Base-by-base conservation (phyloP, 106 monocot genomes). In the Dendrobium huoshanense region DNA sequence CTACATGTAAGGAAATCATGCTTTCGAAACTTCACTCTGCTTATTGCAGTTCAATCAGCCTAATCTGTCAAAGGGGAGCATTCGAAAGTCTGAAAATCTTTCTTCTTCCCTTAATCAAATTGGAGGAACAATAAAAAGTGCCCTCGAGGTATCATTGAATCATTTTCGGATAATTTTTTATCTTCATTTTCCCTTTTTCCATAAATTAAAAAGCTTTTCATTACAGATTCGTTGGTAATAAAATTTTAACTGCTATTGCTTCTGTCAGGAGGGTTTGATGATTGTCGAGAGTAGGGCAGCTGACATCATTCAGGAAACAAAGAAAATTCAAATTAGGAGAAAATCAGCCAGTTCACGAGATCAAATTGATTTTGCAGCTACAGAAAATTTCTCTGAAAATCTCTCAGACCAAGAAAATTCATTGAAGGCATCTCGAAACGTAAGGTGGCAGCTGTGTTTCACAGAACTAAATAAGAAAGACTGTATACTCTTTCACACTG, bases 371-470 rank as follows among this genome's bases (percentile, higher is more conserved):
- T 19, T 85, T 67, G 45, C 64, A 55, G 55, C 25, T 68, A 33
- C 45, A 25, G 41, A 55, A 24, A 41, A 55, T 75, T 18, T 77
- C 73, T 24, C 41, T 55, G 86, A 84, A 68, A 77, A 73, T 78
- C 82, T 67, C 75, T 58, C 81, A 15, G 90, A 89, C 40, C 84
- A 86, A 45, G 90, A 95, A 74, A 89, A 85, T 20, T 90, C 90
- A 77, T 77, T 95, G 79, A 95, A 95, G 86, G 89, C 90, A 67
- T 92, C 95, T 80, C 90, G 92, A 78, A 85, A 95, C 72, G 95
- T 95, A 90, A 89, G 95, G 90, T 87, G 87, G 80, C 92, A 87
- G 79, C 81, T 84, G 64, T 83, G 78, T 85, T 79, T 83, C 67
- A 17, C 70, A 33, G 15, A 33, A 25, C 16, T 24, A 19, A 54